Evolutionary conservation across 2,329 filamentous ascomycete genomes (phyloP).

Genomic region (Colletotrichum godetiae): DNA sequence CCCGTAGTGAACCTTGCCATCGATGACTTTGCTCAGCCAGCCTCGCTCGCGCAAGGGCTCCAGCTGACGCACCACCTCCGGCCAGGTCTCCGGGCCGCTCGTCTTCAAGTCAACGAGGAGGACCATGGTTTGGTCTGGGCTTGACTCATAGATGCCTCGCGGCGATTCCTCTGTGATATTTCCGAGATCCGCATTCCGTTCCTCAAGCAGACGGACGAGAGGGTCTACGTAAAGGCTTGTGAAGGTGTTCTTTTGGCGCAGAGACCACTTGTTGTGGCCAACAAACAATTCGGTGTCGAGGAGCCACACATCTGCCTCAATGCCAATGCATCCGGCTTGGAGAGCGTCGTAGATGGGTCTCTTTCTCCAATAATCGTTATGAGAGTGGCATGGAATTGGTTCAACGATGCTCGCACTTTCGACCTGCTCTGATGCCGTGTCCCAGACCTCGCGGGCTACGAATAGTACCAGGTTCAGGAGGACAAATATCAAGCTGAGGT

Average conservation of each 20-base stretch:
- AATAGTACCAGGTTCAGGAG: conserved; percentile 31
- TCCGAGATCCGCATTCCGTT: conserved; percentile 58
- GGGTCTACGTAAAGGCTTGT: conserved; percentile 72
- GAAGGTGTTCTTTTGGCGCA: conserved; percentile 67
- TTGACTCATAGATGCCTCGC: conserved; percentile 66
- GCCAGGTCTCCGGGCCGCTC: conserved; percentile 61
- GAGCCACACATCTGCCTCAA: conserved; percentile 79
- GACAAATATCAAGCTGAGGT: conserved; percentile 25
- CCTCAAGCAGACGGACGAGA: conserved; percentile 67
- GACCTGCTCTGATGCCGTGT: conserved; percentile 2
- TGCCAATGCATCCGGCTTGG: conserved; percentile 67
- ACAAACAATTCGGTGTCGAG: conserved; percentile 67
- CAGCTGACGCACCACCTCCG: conserved; percentile 64
- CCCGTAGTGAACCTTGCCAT: conserved; percentile 61
- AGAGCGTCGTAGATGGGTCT: conserved; percentile 73
- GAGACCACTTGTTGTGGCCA: conserved; percentile 70
- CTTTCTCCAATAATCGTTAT: conserved; percentile 78
- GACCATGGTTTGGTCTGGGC: conserved; percentile 64
- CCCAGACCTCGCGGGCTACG: conserved; percentile 26
- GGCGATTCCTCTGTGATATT: conserved; percentile 50
- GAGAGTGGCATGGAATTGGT: conserved; percentile 72
- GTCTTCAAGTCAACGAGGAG: conserved; percentile 80
- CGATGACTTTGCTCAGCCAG: conserved; percentile 66
- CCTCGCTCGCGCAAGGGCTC: conserved; percentile 67
- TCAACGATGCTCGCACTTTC: conserved; percentile 44